Evolutionary conservation across 108 stramenopile species (phyloP).

Genomic region (Schizochytrium sp.): DNA sequence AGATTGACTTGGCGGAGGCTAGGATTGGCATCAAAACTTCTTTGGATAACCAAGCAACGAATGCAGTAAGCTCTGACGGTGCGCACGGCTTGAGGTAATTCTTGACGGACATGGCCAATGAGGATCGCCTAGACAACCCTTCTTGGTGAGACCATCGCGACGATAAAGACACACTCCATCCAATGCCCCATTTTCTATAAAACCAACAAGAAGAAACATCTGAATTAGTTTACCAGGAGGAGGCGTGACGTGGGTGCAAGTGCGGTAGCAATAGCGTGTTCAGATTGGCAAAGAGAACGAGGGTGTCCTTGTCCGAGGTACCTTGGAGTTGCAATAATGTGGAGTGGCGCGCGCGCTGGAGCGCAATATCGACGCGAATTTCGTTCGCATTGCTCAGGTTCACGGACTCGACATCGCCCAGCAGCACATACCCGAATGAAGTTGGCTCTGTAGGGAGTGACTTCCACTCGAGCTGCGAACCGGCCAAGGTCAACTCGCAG

Average conservation of each 20-base stretch:
- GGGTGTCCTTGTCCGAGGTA: not conserved
- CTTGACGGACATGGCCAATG: no score
- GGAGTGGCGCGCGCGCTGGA: not conserved
- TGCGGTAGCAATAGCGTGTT: not conserved
- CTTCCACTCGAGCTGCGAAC: not conserved
- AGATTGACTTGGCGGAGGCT: no score
- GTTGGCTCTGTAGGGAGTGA: not conserved
- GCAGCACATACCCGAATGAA: not conserved
- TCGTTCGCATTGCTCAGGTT: not conserved
- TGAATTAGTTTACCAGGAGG: no score
- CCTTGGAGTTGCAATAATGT: not conserved
- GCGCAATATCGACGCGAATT: not conserved
- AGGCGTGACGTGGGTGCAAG: not conserved
- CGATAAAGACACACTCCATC: no score
- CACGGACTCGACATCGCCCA: not conserved
- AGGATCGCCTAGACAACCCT: no score
- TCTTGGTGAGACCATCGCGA: no score
- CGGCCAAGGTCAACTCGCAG: not conserved
- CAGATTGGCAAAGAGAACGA: not conserved
- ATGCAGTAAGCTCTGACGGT: no score
- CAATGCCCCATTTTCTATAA: no score
- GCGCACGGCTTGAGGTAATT: no score
- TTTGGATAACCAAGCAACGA: no score
- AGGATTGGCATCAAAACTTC: no score
- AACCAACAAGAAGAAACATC: no score